Evolutionary conservation across 352 stramenopile genomes (phyloP).

Genomic region (Pythium periplocum): DNA sequence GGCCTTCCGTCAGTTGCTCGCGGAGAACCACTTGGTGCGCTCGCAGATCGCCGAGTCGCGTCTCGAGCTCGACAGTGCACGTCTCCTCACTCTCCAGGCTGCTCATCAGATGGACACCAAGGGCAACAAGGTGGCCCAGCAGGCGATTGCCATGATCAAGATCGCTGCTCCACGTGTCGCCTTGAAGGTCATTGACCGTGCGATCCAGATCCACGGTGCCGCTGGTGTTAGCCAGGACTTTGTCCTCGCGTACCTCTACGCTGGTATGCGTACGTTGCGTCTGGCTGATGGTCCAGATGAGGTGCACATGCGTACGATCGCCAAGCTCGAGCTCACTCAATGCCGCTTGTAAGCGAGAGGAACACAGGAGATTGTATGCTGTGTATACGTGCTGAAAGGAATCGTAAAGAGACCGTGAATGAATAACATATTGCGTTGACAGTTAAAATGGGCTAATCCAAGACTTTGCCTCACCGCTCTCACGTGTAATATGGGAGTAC

Average conservation of each 20-base stretch:
- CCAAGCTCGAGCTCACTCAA: slow-evolving; percentile 86
- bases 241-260: slow-evolving; percentile 89
- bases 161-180: slow-evolving; percentile 92
- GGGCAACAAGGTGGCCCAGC: slow-evolving; percentile 82
- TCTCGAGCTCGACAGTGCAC: slow-evolving; percentile 77
- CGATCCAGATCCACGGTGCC: slow-evolving; percentile 82
- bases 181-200: slow-evolving; percentile 84
- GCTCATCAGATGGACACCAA: slow-evolving; percentile 87
- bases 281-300: slow-evolving; percentile 96
- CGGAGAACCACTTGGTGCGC: slow-evolving; percentile 76
- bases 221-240: slow-evolving; percentile 91
- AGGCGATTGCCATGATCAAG: slow-evolving; percentile 97
- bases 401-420: too few relatives aligned
- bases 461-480: too few relatives aligned
- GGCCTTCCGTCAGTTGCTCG: slow-evolving; percentile 93
- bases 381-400: too few relatives aligned
- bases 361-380: background rate
- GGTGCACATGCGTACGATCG: slow-evolving; percentile 95
- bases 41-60: slow-evolving; percentile 81
- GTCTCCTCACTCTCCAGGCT: slow-evolving; percentile 83
- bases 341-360: slow-evolving; percentile 17
- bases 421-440: too few relatives aligned
- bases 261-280: slow-evolving; percentile 88
- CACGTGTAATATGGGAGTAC: too few relatives aligned
- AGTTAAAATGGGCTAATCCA: too few relatives aligned